Conservation (phyloP, 148 eudicot species). For the Pharnaceum exiguum region DNA sequence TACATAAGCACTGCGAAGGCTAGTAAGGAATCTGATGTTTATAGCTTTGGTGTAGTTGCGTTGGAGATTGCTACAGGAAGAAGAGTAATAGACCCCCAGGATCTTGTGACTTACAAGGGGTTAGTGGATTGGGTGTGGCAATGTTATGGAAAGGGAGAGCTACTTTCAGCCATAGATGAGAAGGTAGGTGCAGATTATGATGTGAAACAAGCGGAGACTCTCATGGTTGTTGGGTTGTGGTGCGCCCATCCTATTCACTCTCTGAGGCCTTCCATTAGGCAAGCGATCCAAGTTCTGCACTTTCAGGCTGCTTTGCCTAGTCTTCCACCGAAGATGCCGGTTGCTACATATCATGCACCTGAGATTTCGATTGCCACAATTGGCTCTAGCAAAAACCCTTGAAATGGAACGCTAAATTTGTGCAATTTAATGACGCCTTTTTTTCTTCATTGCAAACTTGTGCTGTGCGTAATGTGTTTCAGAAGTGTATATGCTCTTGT, state of each 20-base stretch:
- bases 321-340: conserved; percentile 13
- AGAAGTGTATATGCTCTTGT: too few relatives aligned
- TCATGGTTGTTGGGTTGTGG: conserved; percentile 46
- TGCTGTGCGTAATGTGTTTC: too few relatives aligned
- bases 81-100: conserved; percentile 8
- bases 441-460: too few relatives aligned
- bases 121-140: conserved; percentile 45
- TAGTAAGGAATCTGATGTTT: conserved; percentile 44
- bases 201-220: conserved; percentile 27
- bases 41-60: conserved; percentile 42
- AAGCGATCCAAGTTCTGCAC: conserved; percentile 36
- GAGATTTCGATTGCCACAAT: not conserved
- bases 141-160: conserved; percentile 24
- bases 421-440: too few relatives aligned
- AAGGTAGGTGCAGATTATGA: conserved; percentile 24
- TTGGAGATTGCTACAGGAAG: conserved; percentile 42
- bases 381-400: not conserved
- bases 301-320: conserved; percentile 27
- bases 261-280: conserved; percentile 42
- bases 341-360: conserved; percentile 7
- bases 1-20: conserved; percentile 31
- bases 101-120: conserved; percentile 4
- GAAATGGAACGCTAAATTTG: not conserved
- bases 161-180: conserved; percentile 24
- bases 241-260: conserved; percentile 44